Evolutionary conservation across 2,329 filamentous ascomycete genomes (phyloP).

Genomic region (Fusarium liriodendri): DNA sequence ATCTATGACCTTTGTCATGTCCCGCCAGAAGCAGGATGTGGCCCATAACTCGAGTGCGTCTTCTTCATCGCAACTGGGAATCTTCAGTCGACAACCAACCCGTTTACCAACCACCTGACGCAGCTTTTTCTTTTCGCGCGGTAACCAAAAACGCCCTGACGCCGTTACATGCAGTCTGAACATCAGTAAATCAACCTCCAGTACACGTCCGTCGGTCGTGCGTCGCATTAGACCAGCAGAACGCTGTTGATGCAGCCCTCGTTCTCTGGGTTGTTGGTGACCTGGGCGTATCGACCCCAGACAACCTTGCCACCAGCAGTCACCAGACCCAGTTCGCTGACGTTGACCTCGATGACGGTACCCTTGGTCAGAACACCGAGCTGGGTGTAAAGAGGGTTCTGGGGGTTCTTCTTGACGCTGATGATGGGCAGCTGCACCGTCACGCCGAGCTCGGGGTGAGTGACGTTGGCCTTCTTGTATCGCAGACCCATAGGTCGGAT

Average conservation of each 20-base stretch:
- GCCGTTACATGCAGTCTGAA: slow-evolving; percentile 44
- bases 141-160: slow-evolving; percentile 43
- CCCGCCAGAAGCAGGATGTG: slow-evolving; percentile 25
- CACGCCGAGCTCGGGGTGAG: slow-evolving; percentile 82
- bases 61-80: slow-evolving; percentile 44
- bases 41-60: slow-evolving; percentile 41
- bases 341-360: slow-evolving; percentile 87
- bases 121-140: slow-evolving; percentile 34
- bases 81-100: slow-evolving; percentile 45
- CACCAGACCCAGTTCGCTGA: slow-evolving; percentile 89
- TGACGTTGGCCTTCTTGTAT: slow-evolving; percentile 66
- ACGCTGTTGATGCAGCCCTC: slow-evolving; percentile 52
- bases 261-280: slow-evolving; percentile 60
- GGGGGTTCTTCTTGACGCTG: slow-evolving; percentile 74
- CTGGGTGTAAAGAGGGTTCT: slow-evolving; percentile 92
- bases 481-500: slow-evolving; percentile 63
- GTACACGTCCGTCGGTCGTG: slow-evolving; percentile 9
- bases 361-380: slow-evolving; percentile 90
- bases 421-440: slow-evolving; percentile 89
- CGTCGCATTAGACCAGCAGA: slow-evolving; percentile 38
- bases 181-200: slow-evolving; percentile 31
- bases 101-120: slow-evolving; percentile 35
- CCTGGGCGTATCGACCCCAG: slow-evolving; percentile 82
- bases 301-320: slow-evolving; percentile 93
- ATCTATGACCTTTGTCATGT: slow-evolving; percentile 33